Conservation (phyloP, 192 early-diverging fungal genomes). For the Entomortierella beljakovae region DNA sequence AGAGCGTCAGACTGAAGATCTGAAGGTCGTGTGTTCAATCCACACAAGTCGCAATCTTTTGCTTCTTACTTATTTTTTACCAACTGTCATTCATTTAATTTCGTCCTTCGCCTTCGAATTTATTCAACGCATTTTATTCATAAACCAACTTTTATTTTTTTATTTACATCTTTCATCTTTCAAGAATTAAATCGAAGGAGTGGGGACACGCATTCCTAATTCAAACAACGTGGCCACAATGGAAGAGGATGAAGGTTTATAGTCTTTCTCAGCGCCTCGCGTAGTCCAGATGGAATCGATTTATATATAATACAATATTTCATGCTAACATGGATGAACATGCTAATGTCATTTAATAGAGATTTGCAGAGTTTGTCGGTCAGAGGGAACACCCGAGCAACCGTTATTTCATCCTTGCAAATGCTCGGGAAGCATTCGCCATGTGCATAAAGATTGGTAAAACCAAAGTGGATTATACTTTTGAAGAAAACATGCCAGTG, state of each 20-base stretch:
- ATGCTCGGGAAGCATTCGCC: constrained; percentile 95
- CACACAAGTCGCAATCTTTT: background rate
- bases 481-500: background rate
- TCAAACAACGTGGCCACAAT: constrained; percentile 9
- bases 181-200: background rate
- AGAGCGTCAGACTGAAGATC: constrained; percentile 24
- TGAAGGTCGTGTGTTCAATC: constrained; percentile 5
- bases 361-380: constrained; percentile 88
- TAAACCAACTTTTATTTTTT: background rate
- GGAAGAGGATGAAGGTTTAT: constrained; percentile 40
- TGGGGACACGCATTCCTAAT: constrained; percentile 4
- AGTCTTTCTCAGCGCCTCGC: background rate
- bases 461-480: background rate
- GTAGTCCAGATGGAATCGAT: background rate
- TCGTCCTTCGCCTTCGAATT: background rate
- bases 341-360: constrained; percentile 33
- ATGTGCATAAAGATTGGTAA: constrained; percentile 94
- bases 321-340: background rate
- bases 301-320: background rate
- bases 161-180: background rate
- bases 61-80: background rate
- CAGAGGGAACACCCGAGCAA: constrained; percentile 79
- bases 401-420: constrained; percentile 95
- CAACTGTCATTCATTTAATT: background rate
- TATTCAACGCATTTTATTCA: background rate